A percentile compares a stretch with the other conserved stretches of the same genome.
These are phyloP conservation scores for Leccinum sublutescens DNA, from an alignment of 768 basidiomycete species.

Conservation along the genomic window DNA sequence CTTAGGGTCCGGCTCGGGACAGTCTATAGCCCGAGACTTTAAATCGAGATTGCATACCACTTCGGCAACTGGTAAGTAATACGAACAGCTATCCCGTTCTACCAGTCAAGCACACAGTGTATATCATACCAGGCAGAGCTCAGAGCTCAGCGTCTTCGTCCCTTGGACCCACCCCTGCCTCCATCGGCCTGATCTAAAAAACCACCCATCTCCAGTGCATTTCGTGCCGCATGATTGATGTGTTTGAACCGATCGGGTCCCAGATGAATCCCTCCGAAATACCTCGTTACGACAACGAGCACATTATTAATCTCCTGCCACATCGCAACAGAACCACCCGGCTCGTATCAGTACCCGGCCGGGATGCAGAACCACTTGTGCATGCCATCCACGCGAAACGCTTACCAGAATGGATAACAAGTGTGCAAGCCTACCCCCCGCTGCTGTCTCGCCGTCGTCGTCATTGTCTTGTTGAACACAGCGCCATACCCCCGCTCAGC, in stretches of 20 bases:
- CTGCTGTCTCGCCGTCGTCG: slow-evolving; percentile 92
- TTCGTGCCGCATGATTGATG: slow-evolving; percentile 93
- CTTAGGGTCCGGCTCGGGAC: too few species aligned
- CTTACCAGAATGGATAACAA: slow-evolving; percentile 83
- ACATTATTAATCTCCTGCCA: slow-evolving; percentile 81
- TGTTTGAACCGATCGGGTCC: slow-evolving; percentile 89
- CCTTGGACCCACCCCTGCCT: slow-evolving; percentile 20
- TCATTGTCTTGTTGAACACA: slow-evolving; percentile 68
- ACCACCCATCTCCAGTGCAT: slow-evolving; percentile 84
- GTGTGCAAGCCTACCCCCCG: slow-evolving; percentile 87
- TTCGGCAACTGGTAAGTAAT: too few species aligned
- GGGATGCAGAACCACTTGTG: not conserved
- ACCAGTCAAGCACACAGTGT: not conserved
- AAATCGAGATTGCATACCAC: too few species aligned
- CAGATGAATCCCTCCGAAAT: slow-evolving; percentile 89
- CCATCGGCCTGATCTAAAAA: slow-evolving; percentile 61
- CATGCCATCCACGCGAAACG: not conserved
- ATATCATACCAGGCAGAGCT: not conserved
- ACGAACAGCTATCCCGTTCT: too few species aligned
- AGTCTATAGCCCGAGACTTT: too few species aligned
- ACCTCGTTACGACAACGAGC: slow-evolving; percentile 88
- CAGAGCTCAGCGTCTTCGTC: slow-evolving; percentile 25
- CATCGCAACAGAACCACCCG: not conserved
- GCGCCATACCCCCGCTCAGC: slow-evolving; percentile 1
- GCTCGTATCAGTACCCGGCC: not conserved